phyloP scores from a whole-genome alignment of 1,284 basidiomycete species.

The Schizopora paradoxa region DNA sequence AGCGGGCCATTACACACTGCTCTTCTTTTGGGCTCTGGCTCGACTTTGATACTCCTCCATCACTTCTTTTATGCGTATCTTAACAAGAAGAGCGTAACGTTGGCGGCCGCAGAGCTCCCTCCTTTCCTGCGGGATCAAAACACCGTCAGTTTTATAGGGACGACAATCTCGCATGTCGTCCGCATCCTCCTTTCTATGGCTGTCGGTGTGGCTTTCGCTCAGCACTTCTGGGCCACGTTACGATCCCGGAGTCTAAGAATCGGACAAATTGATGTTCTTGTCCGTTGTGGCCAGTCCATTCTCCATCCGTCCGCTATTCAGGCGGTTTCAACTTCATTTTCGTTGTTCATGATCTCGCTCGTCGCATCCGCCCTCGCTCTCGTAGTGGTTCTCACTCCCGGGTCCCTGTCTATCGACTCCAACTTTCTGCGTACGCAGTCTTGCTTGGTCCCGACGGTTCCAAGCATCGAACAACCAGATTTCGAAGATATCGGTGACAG shows the following conservation, averaged over 20 bases:
- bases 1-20: neutral
- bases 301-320: neutral
- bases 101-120: neutral
- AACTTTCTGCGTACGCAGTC: too few species aligned
- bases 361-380: neutral
- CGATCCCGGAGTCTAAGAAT: neutral
- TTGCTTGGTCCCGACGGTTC: too few species aligned
- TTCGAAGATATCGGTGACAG: too few species aligned
- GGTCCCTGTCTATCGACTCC: neutral
- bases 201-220: neutral
- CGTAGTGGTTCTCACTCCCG: neutral
- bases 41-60: neutral
- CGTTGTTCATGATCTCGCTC: neutral
- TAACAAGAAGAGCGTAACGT: neutral
- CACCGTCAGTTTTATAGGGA: neutral
- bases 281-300: neutral
- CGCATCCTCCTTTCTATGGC: neutral
- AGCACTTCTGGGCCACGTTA: neutral
- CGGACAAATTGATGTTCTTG: neutral
- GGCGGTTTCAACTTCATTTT: neutral
- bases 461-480: too few species aligned
- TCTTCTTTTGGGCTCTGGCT: neutral
- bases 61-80: neutral
- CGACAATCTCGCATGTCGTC: neutral
- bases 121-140: neutral